Base-by-base conservation (phyloP, 768 basidiomycete species). In the Mycena venus region DNA sequence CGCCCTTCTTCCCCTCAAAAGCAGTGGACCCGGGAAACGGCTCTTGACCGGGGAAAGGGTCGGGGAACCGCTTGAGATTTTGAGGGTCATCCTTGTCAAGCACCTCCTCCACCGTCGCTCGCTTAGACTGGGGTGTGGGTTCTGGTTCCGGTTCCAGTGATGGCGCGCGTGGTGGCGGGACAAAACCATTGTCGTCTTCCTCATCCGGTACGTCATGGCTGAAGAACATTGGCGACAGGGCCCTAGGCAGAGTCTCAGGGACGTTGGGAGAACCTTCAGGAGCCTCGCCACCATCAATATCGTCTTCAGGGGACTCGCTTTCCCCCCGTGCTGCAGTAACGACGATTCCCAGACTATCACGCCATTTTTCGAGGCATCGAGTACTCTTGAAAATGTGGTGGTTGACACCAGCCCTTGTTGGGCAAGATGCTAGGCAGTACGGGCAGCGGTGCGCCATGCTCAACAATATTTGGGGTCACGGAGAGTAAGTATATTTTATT, bases 51-150 rank as follows among this genome's bases (percentile, higher is more conserved):
- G 68, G 68, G 49, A 64, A 62, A 3, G 58, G 6, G 36, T 70
- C 59, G 3, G 51, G 60, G 14, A 56, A 60, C 27, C 61, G 70
- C 8, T 34, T 27, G 32, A 64, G 34, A 40, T 71, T 71, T 14
- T 23, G 23, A 2, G 70, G 70, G 55, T 71, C 70, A n/a, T 53
- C 62, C 15, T 63, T 53, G 11, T 71, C 70, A 11, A 31, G 49
- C 4, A 71, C 70, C 23, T 71, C 70, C 40, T 71, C 70, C 14
- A 71, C 70, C 2, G 62, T 59, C 1, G 49, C 49, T 17, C 53
- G 29, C 25, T 27, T n/a, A n/a, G n/a, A n/a, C n/a, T n/a, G n/a
- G n/a, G n/a, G n/a, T n/a, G n/a, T n/a, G 49, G 47, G 31, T 3
- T 23, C 21, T 4, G 38, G 25, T 25, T 47, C 42, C 1, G 49